These are phyloP conservation scores for Aspergillus arachidicola DNA, from an alignment of 2,329 filamentous ascomycete species.

Conservation along the genomic window DNA sequence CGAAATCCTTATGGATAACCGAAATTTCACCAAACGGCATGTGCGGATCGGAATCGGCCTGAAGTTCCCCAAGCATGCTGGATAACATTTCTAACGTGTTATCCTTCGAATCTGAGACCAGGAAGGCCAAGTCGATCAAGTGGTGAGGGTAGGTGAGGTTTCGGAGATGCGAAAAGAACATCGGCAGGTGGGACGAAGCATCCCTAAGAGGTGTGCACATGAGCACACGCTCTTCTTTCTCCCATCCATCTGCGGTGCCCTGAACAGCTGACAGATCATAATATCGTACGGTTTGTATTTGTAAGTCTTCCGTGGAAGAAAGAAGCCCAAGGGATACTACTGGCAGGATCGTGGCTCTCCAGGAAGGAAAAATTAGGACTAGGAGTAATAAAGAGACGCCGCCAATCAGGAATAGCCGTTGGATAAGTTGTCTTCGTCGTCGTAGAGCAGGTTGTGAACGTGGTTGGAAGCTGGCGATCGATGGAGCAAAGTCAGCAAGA, in stretches of 20 bases:
- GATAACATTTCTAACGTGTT: slow-evolving; percentile 77
- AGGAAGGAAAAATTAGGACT: slow-evolving; percentile 75
- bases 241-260: slow-evolving; percentile 91
- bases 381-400: slow-evolving; percentile 62
- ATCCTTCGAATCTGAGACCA: slow-evolving; percentile 97
- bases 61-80: slow-evolving; percentile 74
- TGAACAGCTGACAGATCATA: slow-evolving; percentile 92
- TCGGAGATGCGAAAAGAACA: slow-evolving; percentile 97
- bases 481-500: background rate
- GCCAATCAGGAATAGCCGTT: slow-evolving; percentile 64
- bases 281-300: slow-evolving; percentile 94
- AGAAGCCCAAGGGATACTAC: slow-evolving; percentile 70
- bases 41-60: slow-evolving; percentile 75
- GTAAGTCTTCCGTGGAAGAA: slow-evolving; percentile 67
- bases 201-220: slow-evolving; percentile 93
- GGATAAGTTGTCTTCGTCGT: slow-evolving; percentile 71
- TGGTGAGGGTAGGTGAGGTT: slow-evolving; percentile 98
- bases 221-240: slow-evolving; percentile 91
- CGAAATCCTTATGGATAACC: slow-evolving; percentile 98
- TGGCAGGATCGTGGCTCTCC: slow-evolving; percentile 64
- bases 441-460: slow-evolving; percentile 73
- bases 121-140: slow-evolving; percentile 91
- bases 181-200: slow-evolving; percentile 84
- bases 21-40: slow-evolving; percentile 94
- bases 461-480: slow-evolving; percentile 72